Evolutionary conservation across 345 rosid genomes (phyloP), one percentile per base, ranked within the genome.

Genomic region (Capsella bursapastoris): DNA sequence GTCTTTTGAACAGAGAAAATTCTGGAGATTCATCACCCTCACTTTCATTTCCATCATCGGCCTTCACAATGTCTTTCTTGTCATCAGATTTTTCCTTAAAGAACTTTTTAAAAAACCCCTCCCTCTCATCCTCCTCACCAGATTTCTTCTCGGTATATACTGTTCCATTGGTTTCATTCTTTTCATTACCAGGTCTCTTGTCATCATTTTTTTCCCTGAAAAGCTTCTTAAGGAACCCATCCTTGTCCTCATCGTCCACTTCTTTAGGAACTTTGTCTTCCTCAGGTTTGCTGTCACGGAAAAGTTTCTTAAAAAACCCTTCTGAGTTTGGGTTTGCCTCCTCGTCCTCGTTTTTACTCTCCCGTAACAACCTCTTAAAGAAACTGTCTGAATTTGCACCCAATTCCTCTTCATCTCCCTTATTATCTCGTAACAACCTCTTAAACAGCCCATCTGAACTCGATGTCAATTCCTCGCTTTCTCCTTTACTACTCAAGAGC

Each of bases 131-230:
- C 69, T 92, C 90, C 72, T 90, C 95, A 59, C 81, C 67, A 69
- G 94, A 79, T 87, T 88, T 95, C 28, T 88, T 96, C 64, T 86
- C 98, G 29, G 75, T 71, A 73, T 75, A 68, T 55, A 56, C 63
- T 79, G 82, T 84, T 40, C 83, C 89, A 72, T 78, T 84, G 25
- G 51, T 29, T 84, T 83, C 90, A 53, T 16, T 77, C 35, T 58
- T 78, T 51, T 87, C 94, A 77, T 69, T 83, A 34, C 77, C 89
- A 71, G 86, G 92, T 86, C 79, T 90, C 87, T 83, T 90, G 62
- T 92, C 99, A 63, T 90, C 98, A 71, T 71, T 73, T 81, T 85
- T 92, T 47, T 92, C 99, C 89, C 86, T 90, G 47, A 95, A 90
- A 40, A 92, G 75, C 74, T 89, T 92, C 68, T 84, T 82, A 73